These are phyloP conservation scores for Bacidia rubella DNA, from an alignment of 495 filamentous ascomycete species.

Conservation along the genomic window DNA sequence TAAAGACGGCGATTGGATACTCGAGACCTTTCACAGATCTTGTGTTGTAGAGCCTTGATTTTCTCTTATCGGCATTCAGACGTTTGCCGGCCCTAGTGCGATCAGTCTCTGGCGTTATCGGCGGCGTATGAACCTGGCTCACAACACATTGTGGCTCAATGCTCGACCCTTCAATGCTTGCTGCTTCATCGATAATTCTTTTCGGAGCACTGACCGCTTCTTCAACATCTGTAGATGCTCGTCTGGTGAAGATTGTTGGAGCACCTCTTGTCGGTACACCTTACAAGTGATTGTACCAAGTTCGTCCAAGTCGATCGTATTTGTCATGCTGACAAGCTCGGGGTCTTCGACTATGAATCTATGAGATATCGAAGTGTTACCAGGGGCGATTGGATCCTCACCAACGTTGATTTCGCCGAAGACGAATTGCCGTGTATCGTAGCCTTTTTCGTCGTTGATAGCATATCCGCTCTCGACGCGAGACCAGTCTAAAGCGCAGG, in stretches of 20 bases:
- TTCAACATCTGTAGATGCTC: not conserved
- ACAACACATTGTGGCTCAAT: not conserved
- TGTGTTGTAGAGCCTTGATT: not conserved
- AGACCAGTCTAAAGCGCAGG: not conserved
- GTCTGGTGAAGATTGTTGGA: not conserved
- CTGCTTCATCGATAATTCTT: not conserved
- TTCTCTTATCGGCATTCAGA: not conserved
- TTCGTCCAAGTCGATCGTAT: not conserved
- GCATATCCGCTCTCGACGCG: not conserved
- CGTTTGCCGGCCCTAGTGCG: not conserved
- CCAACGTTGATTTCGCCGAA: not conserved
- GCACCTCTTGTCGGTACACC: not conserved
- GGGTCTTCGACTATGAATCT: not conserved
- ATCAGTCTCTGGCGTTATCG: not conserved
- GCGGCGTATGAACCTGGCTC: not conserved
- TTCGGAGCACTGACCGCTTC: not conserved
- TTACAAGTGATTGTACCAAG: not conserved
- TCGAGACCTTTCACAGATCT: not conserved
- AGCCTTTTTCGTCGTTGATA: not conserved
- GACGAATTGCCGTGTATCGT: not conserved
- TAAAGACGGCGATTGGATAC: not conserved
- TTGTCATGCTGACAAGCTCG: not conserved
- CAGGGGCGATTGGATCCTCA: too few relatives aligned
- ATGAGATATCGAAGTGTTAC: not conserved
- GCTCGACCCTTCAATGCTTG: not conserved